Percentiles rank a stretch among this genome's conserved stretches.
Conservation (phyloP, 108 stramenopile species). For the Epipyxis sp. region DNA sequence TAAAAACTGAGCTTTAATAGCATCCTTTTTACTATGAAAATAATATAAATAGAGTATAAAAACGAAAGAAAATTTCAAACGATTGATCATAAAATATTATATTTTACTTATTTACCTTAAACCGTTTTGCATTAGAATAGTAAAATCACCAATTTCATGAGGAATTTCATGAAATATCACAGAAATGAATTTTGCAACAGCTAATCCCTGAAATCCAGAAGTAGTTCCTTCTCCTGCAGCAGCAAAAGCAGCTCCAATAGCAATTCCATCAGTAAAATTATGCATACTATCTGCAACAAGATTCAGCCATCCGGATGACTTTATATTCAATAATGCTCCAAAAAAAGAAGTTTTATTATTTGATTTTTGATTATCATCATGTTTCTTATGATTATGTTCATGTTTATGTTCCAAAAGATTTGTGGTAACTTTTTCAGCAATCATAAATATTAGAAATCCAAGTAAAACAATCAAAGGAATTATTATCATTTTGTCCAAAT, state of each 20-base stretch:
- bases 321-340: constrained; percentile 35
- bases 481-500: neutral
- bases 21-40: constrained; percentile 54
- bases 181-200: constrained; percentile 64
- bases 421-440: constrained; percentile 34
- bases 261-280: constrained; percentile 74
- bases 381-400: neutral
- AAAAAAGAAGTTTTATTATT: neutral
- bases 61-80: too few species aligned
- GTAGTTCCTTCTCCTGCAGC: constrained; percentile 32
- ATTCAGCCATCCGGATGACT: constrained; percentile 65
- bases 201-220: too few species aligned
- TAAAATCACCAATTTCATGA: constrained; percentile 81
- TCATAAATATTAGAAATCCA: constrained; percentile 46
- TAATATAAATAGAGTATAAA: neutral
- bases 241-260: constrained; percentile 65
- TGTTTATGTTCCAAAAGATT: neutral
- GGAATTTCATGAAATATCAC: constrained; percentile 84
- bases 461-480: constrained; percentile 38
- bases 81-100: too few species aligned
- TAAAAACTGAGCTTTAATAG: constrained; percentile 72
- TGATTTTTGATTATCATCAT: constrained; percentile 5
- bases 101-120: constrained; percentile 40
- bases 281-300: constrained; percentile 76
- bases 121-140: constrained; percentile 70